Percentiles rank a stretch among this genome's conserved stretches.
phyloP scores from a whole-genome alignment of 2,329 filamentous ascomycete species.

The Exophiala phaeomuriformis region DNA sequence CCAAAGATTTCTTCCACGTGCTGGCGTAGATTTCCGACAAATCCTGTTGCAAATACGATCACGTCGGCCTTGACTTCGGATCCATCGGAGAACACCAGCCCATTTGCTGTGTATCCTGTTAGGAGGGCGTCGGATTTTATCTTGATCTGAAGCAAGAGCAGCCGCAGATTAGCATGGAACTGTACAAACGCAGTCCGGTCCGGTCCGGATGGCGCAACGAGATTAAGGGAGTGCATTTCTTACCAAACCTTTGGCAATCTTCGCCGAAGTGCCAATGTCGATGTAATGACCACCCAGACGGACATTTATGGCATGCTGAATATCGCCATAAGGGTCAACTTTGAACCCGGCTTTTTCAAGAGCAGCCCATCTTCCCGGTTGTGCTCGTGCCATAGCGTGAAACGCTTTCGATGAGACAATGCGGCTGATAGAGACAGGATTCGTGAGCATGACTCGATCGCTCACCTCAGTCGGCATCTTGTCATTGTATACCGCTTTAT shows the following conservation, averaged over 20 bases:
- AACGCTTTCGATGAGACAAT: slow-evolving; percentile 30
- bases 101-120: slow-evolving; percentile 33
- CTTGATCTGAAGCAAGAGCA: slow-evolving; percentile 34
- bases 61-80: slow-evolving; percentile 39
- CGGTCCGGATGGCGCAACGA: slow-evolving; percentile 11
- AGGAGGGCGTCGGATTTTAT: slow-evolving; percentile 37
- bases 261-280: slow-evolving; percentile 39
- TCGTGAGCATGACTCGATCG: slow-evolving; percentile 25
- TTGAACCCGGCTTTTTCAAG: slow-evolving; percentile 39
- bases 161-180: background rate
- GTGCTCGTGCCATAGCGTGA: slow-evolving; percentile 28
- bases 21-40: slow-evolving; percentile 37
- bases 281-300: slow-evolving; percentile 43
- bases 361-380: slow-evolving; percentile 36
- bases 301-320: slow-evolving; percentile 33
- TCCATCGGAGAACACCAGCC: slow-evolving; percentile 40
- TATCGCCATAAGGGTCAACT: slow-evolving; percentile 34
- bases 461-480: slow-evolving; percentile 21
- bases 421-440: slow-evolving; percentile 29
- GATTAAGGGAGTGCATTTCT: background rate
- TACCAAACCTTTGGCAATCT: slow-evolving; percentile 36
- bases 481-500: slow-evolving; percentile 22
- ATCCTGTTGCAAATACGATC: slow-evolving; percentile 44
- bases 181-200: background rate
- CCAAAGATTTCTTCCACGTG: slow-evolving; percentile 37